phyloP scores from a whole-genome alignment of 768 basidiomycete genomes.

The Hypholoma fasciculare region DNA sequence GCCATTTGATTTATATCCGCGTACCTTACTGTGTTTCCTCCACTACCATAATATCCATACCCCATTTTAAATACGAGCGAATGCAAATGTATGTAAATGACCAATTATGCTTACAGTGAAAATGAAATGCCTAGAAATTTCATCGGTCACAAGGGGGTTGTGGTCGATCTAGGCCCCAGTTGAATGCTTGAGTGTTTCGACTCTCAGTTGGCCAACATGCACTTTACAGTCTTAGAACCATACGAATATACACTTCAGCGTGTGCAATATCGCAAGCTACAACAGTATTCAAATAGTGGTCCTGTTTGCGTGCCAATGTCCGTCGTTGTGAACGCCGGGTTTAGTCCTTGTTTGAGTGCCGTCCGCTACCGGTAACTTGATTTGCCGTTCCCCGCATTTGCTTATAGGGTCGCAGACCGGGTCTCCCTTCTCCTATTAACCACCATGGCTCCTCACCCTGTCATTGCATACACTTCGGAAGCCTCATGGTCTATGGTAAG shows the following conservation, averaged over 20 bases:
- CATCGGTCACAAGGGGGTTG: too few relatives aligned
- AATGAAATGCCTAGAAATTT: background rate
- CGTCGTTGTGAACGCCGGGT: too few relatives aligned
- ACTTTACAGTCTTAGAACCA: too few relatives aligned
- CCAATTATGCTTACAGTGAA: background rate
- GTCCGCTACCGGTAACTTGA: constrained; percentile 17
- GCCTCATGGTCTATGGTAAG: constrained; percentile 85
- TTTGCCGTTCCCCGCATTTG: constrained; percentile 21
- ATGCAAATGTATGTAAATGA: constrained; percentile 1
- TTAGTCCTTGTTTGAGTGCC: background rate
- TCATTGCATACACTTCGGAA: constrained; percentile 76
- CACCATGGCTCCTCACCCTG: constrained; percentile 64
- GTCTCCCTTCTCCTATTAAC: constrained; percentile 4
- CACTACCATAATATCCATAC: constrained; percentile 5
- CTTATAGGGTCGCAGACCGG: constrained; percentile 8
- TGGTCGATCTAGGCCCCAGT: too few relatives aligned
- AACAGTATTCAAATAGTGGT: too few relatives aligned
- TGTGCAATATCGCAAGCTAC: too few relatives aligned
- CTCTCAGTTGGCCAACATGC: too few relatives aligned
- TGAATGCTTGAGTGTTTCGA: too few relatives aligned
- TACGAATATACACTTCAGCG: too few relatives aligned
- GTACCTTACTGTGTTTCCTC: constrained; percentile 5
- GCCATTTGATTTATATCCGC: background rate
- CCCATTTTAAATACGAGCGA: background rate
- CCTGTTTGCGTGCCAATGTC: too few relatives aligned